phyloP scores from a whole-genome alignment of 2,329 filamentous ascomycete species.

The Cercospora beticola region DNA sequence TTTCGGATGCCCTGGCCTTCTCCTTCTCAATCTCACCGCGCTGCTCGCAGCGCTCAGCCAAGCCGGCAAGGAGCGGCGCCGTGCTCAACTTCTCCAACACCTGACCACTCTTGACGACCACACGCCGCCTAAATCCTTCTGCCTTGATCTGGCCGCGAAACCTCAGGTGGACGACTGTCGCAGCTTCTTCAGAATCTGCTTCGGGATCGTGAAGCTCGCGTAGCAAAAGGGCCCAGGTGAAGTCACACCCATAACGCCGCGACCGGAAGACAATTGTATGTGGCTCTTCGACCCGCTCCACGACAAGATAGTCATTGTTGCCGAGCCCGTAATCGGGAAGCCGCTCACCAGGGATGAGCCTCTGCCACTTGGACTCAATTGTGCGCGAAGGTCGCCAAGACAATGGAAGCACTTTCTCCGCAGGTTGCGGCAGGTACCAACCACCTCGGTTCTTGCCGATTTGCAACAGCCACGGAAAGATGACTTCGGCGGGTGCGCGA shows the following conservation, averaged over 20 bases:
- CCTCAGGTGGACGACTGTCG: conserved; percentile 25
- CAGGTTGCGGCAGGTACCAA: conserved; percentile 24
- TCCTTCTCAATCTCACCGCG: conserved; percentile 10
- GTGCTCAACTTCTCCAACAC: conserved; percentile 23
- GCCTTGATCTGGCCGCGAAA: conserved; percentile 27
- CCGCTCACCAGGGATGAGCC: conserved; percentile 21
- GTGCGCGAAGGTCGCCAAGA: conserved; percentile 19
- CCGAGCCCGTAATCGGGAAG: conserved; percentile 27
- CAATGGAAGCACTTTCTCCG: conserved; percentile 21
- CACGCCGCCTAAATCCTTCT: conserved; percentile 19
- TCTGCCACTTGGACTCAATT: conserved; percentile 23
- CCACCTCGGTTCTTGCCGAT: conserved; percentile 28
- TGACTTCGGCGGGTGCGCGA: conserved; percentile 17
- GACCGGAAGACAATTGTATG: conserved; percentile 18
- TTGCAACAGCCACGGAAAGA: conserved; percentile 28
- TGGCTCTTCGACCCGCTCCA: conserved; percentile 18
- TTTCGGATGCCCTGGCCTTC: conserved; percentile 1
- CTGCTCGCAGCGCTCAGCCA: conserved; percentile 24
- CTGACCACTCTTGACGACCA: conserved; percentile 22
- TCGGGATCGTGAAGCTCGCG: conserved; percentile 19
- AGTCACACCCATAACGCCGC: conserved; percentile 22
- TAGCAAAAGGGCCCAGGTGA: conserved; percentile 25
- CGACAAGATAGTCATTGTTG: conserved; percentile 25
- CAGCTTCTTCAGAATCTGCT: background rate
- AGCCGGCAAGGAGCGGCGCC: conserved; percentile 24